Evolutionary conservation across 2,329 filamentous ascomycete genomes (phyloP).

Genomic region (Aspergillaceae sp.): DNA sequence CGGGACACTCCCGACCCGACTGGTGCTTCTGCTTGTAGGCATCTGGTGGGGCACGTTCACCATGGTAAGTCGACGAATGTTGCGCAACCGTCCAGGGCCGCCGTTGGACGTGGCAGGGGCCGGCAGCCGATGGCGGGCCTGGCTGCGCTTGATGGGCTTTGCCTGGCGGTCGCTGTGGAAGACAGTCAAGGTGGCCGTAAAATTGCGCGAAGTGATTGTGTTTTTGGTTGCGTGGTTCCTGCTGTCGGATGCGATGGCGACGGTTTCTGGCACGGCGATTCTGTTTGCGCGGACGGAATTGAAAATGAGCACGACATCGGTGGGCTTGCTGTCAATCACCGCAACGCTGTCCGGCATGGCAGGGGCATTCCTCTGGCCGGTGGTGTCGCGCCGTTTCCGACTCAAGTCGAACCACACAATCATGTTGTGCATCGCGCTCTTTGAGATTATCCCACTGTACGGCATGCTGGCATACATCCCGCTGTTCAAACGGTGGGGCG

Average conservation of each 20-base stretch:
- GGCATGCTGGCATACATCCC: constrained; percentile 77
- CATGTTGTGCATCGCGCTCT: constrained; percentile 73
- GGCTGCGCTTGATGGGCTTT: constrained; percentile 62
- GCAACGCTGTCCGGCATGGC: constrained; percentile 70
- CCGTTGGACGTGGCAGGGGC: constrained; percentile 36
- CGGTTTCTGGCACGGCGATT: constrained; percentile 81
- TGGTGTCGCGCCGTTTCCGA: constrained; percentile 57
- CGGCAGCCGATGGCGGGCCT: constrained; percentile 35
- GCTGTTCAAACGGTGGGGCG: constrained; percentile 61
- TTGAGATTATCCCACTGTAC: constrained; percentile 86
- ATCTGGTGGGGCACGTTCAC: constrained; percentile 85
- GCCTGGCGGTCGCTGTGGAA: constrained; percentile 75
- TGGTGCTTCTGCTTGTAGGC: constrained; percentile 75
- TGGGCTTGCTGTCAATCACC: constrained; percentile 83
- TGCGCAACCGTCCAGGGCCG: constrained; percentile 74
- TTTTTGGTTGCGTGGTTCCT: constrained; percentile 87
- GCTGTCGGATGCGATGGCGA: constrained; percentile 81
- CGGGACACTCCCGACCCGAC: constrained; percentile 66
- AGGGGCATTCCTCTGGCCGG: constrained; percentile 78
- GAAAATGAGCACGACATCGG: constrained; percentile 68
- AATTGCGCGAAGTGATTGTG: constrained; percentile 65
- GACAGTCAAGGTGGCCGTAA: constrained; percentile 63
- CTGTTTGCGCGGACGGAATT: constrained; percentile 85
- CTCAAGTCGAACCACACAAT: constrained; percentile 75
- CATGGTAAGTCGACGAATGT: constrained; percentile 70